Conservation (phyloP, 148 eudicot species). For the Chenopodium berlandieri region DNA sequence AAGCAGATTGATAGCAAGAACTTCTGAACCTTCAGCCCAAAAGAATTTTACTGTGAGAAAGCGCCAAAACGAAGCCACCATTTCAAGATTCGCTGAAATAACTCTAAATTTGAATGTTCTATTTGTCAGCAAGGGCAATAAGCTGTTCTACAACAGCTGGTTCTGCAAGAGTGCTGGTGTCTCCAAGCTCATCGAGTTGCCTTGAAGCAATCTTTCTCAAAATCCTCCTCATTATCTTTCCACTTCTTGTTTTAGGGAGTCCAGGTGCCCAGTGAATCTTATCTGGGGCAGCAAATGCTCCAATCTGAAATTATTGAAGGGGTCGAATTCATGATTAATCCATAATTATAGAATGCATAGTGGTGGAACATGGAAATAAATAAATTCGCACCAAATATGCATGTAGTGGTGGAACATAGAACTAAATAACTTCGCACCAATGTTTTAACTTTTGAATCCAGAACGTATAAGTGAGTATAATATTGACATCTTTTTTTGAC, state of each 20-base stretch:
- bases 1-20: constrained; percentile 15
- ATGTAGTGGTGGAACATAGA: not conserved
- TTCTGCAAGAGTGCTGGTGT: constrained; percentile 92
- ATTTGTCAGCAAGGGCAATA: constrained; percentile 63
- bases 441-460: not conserved
- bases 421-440: not conserved
- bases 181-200: constrained; percentile 93
- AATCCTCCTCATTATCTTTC: constrained; percentile 98
- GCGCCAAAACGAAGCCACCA: not conserved
- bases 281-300: constrained; percentile 98
- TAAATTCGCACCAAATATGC: not conserved
- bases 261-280: constrained; percentile 97
- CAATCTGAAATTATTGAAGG: constrained; percentile 57
- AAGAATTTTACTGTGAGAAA: not conserved
- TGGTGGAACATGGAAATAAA: not conserved
- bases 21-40: not conserved
- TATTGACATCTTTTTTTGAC: no score
- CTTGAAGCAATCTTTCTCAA: constrained; percentile 90
- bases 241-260: constrained; percentile 98
- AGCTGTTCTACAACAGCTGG: constrained; percentile 90
- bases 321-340: not conserved
- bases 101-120: not conserved
- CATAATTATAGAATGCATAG: not conserved
- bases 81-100: not conserved
- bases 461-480: not conserved